Evolutionary conservation across 2,329 filamentous ascomycete species (phyloP).

Genomic region (Lachnellula occidentalis): DNA sequence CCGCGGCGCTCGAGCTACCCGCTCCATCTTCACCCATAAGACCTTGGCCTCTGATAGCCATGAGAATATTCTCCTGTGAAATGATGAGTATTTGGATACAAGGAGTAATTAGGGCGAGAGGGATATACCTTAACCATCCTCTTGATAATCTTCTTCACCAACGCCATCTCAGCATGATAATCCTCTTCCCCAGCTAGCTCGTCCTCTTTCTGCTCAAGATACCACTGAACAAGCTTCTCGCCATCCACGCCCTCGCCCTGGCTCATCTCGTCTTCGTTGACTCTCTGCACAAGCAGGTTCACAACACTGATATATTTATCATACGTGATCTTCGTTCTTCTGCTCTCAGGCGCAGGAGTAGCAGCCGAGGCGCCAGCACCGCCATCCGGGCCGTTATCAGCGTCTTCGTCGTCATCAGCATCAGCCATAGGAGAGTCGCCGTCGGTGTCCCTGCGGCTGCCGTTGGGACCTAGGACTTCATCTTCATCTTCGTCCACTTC

Average conservation of each 20-base stretch:
- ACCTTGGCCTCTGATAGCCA: conserved; percentile 65
- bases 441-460: conserved; percentile 38
- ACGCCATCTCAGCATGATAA: conserved; percentile 64
- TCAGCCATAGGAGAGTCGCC: conserved; percentile 48
- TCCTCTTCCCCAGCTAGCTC: conserved; percentile 78
- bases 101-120: neutral
- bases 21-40: conserved; percentile 44
- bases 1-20: conserved; percentile 37
- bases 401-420: conserved; percentile 43
- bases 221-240: conserved; percentile 79
- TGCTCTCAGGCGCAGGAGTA: conserved; percentile 23
- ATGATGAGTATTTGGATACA: neutral
- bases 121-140: conserved; percentile 85
- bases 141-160: conserved; percentile 83
- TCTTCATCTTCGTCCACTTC: conserved; percentile 81
- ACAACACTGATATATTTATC: conserved; percentile 92
- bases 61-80: conserved; percentile 76
- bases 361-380: conserved; percentile 22
- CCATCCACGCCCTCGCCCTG: conserved; percentile 79
- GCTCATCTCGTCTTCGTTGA: conserved; percentile 74
- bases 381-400: conserved; percentile 29
- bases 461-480: conserved; percentile 41
- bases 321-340: conserved; percentile 84
- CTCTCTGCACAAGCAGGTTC: conserved; percentile 74
- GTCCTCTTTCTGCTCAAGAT: conserved; percentile 83